Evolutionary conservation across 495 filamentous ascomycete species (phyloP).

Genomic region (Tuber borchii): DNA sequence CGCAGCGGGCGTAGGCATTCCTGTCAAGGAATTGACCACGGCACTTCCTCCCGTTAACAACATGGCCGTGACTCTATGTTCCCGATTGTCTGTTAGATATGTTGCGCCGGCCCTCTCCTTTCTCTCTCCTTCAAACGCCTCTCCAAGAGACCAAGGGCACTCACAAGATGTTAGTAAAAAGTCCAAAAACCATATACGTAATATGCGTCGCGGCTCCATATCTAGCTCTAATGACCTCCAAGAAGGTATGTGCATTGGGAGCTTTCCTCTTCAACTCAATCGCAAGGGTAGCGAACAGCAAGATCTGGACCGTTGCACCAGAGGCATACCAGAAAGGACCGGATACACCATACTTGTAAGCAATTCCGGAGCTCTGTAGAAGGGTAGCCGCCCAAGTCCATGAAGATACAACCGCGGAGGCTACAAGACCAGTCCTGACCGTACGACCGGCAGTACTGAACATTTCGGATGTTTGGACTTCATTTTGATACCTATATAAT

Average conservation of each 20-base stretch:
- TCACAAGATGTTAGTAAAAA: constrained; percentile 71
- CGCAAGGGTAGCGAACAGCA: constrained; percentile 86
- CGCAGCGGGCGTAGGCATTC: constrained; percentile 77
- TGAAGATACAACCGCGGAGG: constrained; percentile 85
- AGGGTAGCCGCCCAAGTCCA: constrained; percentile 89
- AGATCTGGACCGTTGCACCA: constrained; percentile 60
- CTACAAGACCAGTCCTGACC: constrained; percentile 91
- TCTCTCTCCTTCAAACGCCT: not conserved
- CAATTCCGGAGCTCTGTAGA: constrained; percentile 77
- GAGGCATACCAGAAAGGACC: constrained; percentile 88
- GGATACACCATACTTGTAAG: constrained; percentile 86
- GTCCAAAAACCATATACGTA: constrained; percentile 72
- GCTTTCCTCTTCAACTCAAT: constrained; percentile 87
- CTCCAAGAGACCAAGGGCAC: not conserved
- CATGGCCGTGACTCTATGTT: constrained; percentile 67
- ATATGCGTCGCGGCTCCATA: constrained; percentile 61
- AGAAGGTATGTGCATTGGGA: constrained; percentile 80
- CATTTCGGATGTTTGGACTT: constrained; percentile 95
- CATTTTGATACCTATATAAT: constrained; percentile 66
- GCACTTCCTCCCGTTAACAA: constrained; percentile 84
- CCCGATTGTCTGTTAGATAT: constrained; percentile 5
- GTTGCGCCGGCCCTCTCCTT: not conserved
- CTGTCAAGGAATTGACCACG: constrained; percentile 75
- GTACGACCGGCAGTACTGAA: constrained; percentile 91
- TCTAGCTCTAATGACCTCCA: constrained; percentile 63